Percentiles rank a stretch among this genome's conserved stretches.
phyloP scores from a whole-genome alignment of 768 basidiomycete species.

The Tephrocybe sp. region DNA sequence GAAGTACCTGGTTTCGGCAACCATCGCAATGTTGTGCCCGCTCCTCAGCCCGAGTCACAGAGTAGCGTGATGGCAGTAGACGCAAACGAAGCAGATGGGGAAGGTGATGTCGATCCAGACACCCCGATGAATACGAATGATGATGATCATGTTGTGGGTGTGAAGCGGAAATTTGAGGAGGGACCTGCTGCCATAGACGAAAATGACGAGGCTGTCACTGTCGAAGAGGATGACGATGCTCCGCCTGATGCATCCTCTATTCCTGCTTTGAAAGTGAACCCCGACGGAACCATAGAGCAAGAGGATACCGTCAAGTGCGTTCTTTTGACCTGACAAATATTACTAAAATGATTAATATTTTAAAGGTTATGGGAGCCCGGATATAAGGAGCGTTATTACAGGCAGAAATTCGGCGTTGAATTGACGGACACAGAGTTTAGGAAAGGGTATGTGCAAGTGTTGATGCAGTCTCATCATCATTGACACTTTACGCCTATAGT shows the following conservation, averaged over 20 bases:
- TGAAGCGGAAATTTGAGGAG: conserved; percentile 51
- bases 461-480: neutral
- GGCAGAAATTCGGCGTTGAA: conserved; percentile 85
- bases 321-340: conserved; percentile 5
- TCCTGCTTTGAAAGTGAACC: conserved; percentile 70
- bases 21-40: conserved; percentile 15
- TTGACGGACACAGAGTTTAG: conserved; percentile 68
- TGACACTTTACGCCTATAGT: conserved; percentile 38
- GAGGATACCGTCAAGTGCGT: conserved; percentile 88
- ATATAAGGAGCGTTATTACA: conserved; percentile 93
- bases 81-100: conserved; percentile 24
- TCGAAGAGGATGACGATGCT: conserved; percentile 52
- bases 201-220: conserved; percentile 45
- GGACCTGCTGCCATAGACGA: conserved; percentile 37
- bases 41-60: conserved; percentile 7
- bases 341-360: conserved; percentile 5
- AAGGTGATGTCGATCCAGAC: conserved; percentile 30
- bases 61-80: conserved; percentile 18
- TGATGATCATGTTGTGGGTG: conserved; percentile 22
- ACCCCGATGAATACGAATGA: conserved; percentile 19
- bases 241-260: conserved; percentile 39
- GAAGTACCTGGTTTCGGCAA: conserved; percentile 39
- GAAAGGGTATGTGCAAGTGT: conserved; percentile 52
- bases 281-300: conserved; percentile 94
- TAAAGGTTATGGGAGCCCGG: conserved; percentile 92